Evolutionary conservation across 441 rosid genomes (phyloP).

Genomic region (Euphorbia schlechtendalii): DNA sequence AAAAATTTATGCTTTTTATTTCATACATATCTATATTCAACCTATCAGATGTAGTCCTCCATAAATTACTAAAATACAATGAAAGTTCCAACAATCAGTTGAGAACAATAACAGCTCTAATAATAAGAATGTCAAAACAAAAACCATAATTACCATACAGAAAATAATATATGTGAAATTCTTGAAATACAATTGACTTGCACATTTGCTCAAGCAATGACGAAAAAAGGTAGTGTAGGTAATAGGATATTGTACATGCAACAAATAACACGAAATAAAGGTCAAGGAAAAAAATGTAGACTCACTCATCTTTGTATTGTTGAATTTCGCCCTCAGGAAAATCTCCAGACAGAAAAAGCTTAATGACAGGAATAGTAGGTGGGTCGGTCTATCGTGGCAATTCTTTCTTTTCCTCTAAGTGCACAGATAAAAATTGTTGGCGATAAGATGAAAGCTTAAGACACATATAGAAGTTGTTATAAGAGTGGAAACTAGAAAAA

Average conservation of each 20-base stretch:
- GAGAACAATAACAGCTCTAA: too few species aligned
- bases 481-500: constrained; percentile 13
- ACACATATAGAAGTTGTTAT: neutral
- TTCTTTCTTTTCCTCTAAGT: constrained; percentile 77
- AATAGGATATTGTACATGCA: neutral
- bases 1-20: too few species aligned
- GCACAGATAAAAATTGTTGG: constrained; percentile 11
- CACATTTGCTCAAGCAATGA: neutral
- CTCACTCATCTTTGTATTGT: constrained; percentile 91
- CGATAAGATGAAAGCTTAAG: neutral
- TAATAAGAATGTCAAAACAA: neutral
- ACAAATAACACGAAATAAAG: neutral
- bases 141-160: neutral
- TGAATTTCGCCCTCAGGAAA: constrained; percentile 99
- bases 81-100: neutral
- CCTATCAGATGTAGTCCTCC: constrained; percentile 97
- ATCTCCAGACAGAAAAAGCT: constrained; percentile 82
- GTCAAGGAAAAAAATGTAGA: neutral
- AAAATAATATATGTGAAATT: neutral
- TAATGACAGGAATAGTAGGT: constrained; percentile 64
- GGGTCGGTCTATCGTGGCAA: constrained; percentile 69
- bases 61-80: constrained; percentile 53
- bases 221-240: neutral
- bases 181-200: neutral
- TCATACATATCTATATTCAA: too few species aligned